A percentile compares a stretch with the other conserved stretches of the same genome.
These are phyloP conservation scores for Dactylonectria estremocensis DNA, from an alignment of 2,329 filamentous ascomycete genomes.

Conservation along the genomic window DNA sequence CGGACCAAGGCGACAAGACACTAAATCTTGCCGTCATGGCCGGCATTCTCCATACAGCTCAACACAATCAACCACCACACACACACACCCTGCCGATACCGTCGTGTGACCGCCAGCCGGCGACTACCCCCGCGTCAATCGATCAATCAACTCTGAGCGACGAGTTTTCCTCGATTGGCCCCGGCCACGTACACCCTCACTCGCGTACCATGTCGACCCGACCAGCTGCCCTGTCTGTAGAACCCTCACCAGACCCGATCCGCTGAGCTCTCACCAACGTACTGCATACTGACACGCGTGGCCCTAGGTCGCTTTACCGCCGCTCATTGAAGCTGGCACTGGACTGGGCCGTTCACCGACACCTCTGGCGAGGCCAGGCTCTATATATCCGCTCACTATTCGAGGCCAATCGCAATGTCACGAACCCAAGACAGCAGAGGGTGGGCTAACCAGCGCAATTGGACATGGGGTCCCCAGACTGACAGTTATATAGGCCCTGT, in stretches of 20 bases:
- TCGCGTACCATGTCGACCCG: slow-evolving; percentile 52
- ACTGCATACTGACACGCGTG: slow-evolving; percentile 33
- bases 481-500: slow-evolving; percentile 73
- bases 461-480: slow-evolving; percentile 18
- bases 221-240: slow-evolving; percentile 67
- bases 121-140: slow-evolving; percentile 31
- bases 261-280: slow-evolving; percentile 25
- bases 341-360: slow-evolving; percentile 94
- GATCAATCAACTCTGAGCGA: slow-evolving; percentile 41
- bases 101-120: slow-evolving; percentile 35
- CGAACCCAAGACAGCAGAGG: slow-evolving; percentile 87
- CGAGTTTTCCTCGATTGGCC: slow-evolving; percentile 36
- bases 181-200: slow-evolving; percentile 30
- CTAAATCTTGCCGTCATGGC: slow-evolving; percentile 36
- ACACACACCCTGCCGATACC: slow-evolving; percentile 28
- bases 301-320: slow-evolving; percentile 82
- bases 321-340: slow-evolving; percentile 93
- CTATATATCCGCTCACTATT: slow-evolving; percentile 96
- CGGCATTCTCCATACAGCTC: slow-evolving; percentile 38
- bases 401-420: slow-evolving; percentile 90
- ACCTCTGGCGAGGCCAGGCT: slow-evolving; percentile 95
- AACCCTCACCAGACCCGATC: slow-evolving; percentile 30
- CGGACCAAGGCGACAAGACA: slow-evolving; percentile 45
- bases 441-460: slow-evolving; percentile 64
- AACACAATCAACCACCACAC: slow-evolving; percentile 32